phyloP scores from a whole-genome alignment of 208 protist genomes.

The Crithidia fasciculata region DNA sequence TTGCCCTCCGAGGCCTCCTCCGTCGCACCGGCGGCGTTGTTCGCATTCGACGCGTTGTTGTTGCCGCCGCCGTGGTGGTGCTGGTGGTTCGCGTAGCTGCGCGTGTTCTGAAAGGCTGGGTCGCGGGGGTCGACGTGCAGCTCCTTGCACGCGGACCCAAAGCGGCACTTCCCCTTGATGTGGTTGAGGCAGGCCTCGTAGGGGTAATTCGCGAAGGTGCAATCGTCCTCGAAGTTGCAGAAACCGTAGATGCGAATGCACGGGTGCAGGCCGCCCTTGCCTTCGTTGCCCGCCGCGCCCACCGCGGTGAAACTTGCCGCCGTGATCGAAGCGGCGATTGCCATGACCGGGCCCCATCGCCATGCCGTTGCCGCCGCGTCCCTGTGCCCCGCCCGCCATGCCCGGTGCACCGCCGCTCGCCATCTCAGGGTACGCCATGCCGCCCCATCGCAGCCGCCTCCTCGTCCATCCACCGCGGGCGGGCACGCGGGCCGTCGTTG shows the following conservation, averaged over 20 bases:
- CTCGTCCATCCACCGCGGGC: slow-evolving; percentile 29
- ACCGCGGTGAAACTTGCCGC: slow-evolving; percentile 27
- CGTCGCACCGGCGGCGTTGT: background rate
- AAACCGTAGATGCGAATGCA: slow-evolving; percentile 89
- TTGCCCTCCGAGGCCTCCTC: slow-evolving; percentile 10
- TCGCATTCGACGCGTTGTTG: slow-evolving; percentile 8
- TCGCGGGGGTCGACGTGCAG: slow-evolving; percentile 78
- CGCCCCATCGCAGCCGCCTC: slow-evolving; percentile 14
- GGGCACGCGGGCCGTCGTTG: slow-evolving; percentile 23
- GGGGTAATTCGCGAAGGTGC: slow-evolving; percentile 88
- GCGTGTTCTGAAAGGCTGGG: slow-evolving; percentile 57
- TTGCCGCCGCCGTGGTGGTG: slow-evolving; percentile 36
- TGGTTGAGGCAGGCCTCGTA: slow-evolving; percentile 89
- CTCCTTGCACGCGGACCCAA: slow-evolving; percentile 85
- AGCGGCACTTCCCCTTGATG: slow-evolving; percentile 92
- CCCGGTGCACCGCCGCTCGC: slow-evolving; percentile 5
- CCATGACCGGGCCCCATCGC: slow-evolving; percentile 1
- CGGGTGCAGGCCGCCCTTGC: slow-evolving; percentile 63
- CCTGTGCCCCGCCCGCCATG: slow-evolving; percentile 20
- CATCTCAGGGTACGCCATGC: slow-evolving; percentile 17
- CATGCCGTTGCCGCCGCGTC: slow-evolving; percentile 9
- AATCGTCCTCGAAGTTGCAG: slow-evolving; percentile 91
- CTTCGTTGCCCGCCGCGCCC: slow-evolving; percentile 12
- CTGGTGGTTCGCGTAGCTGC: slow-evolving; percentile 52
- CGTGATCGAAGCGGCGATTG: slow-evolving; percentile 24